Evolutionary conservation across 805 yeast genomes (phyloP), one percentile per base, ranked within the genome.

Genomic region (Yarrowia sp.): DNA sequence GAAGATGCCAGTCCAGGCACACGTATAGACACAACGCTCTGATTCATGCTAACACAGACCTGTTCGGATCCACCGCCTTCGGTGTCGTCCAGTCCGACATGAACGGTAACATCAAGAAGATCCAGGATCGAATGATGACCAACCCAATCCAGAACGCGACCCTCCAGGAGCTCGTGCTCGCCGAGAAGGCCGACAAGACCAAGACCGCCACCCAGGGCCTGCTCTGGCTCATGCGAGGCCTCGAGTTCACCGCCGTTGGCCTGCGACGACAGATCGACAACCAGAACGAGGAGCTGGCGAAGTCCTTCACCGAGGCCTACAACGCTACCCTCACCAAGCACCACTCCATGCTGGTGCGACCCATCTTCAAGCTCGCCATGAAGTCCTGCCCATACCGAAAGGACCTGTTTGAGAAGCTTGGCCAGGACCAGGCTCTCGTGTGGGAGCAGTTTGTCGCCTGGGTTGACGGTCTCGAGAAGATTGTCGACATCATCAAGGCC

Each of bases 281-380:
- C 68, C 85, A 89, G 47, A 65, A 68, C 51, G 75, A 76, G 65
- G 97, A 90, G 76, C 79, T 90, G 72, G 77, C 87, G 62, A 82
- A 80, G 70, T 84, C 96, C 31, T 90, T 90, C 79, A 88, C 91
- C 61, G 87, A 85, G 68, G 88, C 96, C n/a, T 90, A 90, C 77
- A 71, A 80, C 65, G 87, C 86, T 76, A 90, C 97, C 5, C 81
- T 90, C 72, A 81, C 87, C 64, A 84, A 90, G 74, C 86, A 84
- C 76, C 97, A 90, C 77, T 85, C 86, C 61, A 83, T 90, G 81
- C 78, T 90, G 69, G 80, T 90, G 65, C 87, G 86, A 71, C 96
- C 96, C 25, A 84, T 91, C 60, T 90, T 90, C 82, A 89, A 89
- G 74, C 80, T 91, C 72, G 97, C 97, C 53, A 91, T 90, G 97